Evolutionary conservation across 2,329 filamentous ascomycete genomes (phyloP), one percentile per base, ranked within the genome.

Genomic region (Alternaria atra): DNA sequence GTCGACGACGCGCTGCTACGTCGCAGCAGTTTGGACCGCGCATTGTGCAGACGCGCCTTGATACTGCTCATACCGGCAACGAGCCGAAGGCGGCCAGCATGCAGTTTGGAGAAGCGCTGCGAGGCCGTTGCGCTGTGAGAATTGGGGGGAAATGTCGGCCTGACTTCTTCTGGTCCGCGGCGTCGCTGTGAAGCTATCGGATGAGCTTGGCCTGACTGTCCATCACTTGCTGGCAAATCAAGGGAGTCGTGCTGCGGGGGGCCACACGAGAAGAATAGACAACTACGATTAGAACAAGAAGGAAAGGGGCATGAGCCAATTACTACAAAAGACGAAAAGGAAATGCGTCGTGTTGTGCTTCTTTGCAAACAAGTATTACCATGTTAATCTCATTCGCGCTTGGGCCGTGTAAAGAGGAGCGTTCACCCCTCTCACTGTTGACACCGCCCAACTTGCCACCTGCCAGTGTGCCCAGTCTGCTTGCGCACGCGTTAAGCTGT

Each of bases 31-130:
- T 73, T 72, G 55, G 65, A 44, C 39, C 74, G 71, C 55, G 70
- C 73, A 61, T 71, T 71, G 51, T 63, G 71, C 60, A 77, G 67
- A 13, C 74, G 67, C 43, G 73, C 69, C 70, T 77, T 78, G 67
- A 76, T 69, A 65, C 70, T 75, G 63, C 71, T 72, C 76, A 77
- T 77, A 40, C 66, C 71, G 30, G 65, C 68, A 46, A 70, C 57
- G 50, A 73, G 61, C 63, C 65, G 56, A 52, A 64, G 62, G 46
- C 64, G 43, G 61, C 61, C 67, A 56, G 70, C 67, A 67, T 66
- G 62, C 63, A 67, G 58, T 44, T 44, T 58, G 12, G 57, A 27
- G 29, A 42, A 50, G 57, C 44, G 60, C 60, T 47, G 35, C 52
- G 50, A 32, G 20, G 37, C 53, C 44, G 51, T 53, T 55, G 57